phyloP scores from a whole-genome alignment of 495 filamentous ascomycete genomes.

The Elasticomyces elasticus region DNA sequence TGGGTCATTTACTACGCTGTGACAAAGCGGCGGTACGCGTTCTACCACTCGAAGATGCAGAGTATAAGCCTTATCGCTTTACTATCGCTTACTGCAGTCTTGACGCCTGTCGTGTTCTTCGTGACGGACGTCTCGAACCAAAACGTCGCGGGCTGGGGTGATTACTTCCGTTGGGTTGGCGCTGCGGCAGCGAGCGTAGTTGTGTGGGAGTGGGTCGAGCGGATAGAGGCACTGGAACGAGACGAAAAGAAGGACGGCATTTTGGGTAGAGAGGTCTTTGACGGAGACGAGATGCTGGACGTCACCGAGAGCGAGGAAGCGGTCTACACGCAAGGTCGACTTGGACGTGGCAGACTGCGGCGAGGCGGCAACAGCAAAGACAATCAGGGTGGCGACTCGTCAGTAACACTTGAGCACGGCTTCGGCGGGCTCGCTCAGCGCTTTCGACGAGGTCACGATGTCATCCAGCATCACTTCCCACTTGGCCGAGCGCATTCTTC shows the following conservation, averaged over 20 bases:
- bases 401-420: conserved; percentile 17
- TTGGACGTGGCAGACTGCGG: background rate
- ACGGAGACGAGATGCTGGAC: conserved; percentile 93
- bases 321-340: conserved; percentile 32
- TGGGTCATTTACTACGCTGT: conserved; percentile 95
- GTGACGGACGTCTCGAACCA: conserved; percentile 84
- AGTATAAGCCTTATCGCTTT: conserved; percentile 81
- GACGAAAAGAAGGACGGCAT: conserved; percentile 96
- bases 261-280: conserved; percentile 85
- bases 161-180: conserved; percentile 95
- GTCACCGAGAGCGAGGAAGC: conserved; percentile 53
- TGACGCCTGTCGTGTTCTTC: conserved; percentile 93
- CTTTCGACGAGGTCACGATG: background rate
- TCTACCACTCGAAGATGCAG: conserved; percentile 84
- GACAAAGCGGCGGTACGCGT: conserved; percentile 85
- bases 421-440: conserved; percentile 14
- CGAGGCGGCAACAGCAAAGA: background rate
- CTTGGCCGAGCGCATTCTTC: conserved; percentile 16
- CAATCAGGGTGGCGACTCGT: conserved; percentile 5
- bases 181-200: conserved; percentile 92
- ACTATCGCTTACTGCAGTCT: conserved; percentile 64
- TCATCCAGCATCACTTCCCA: conserved; percentile 12
- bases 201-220: conserved; percentile 98
- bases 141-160: conserved; percentile 86
- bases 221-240: conserved; percentile 92